phyloP scores from a whole-genome alignment of 2,329 filamentous ascomycete genomes.

The Trichoderma guizhouense region DNA sequence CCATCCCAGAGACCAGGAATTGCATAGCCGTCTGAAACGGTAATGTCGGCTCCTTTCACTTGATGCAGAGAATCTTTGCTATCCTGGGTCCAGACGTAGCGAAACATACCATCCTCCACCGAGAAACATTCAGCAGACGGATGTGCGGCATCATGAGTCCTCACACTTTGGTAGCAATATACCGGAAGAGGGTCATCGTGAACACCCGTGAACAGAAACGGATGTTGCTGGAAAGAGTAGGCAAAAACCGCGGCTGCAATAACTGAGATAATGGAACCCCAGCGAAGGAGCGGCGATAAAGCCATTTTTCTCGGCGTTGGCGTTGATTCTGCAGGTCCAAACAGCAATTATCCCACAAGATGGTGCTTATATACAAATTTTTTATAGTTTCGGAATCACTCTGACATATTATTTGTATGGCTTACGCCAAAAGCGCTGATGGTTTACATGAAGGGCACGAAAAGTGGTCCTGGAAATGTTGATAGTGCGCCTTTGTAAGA shows the following conservation, averaged over 20 bases:
- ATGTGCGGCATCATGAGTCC: constrained; percentile 35
- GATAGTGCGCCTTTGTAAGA: neutral
- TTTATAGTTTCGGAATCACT: neutral
- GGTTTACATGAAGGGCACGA: neutral
- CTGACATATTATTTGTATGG: neutral
- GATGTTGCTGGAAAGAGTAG: constrained; percentile 29
- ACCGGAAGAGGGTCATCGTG: constrained; percentile 21
- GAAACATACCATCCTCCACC: constrained; percentile 50
- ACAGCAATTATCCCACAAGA: neutral
- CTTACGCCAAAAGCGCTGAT: neutral
- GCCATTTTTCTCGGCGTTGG: neutral
- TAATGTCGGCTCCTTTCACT: constrained; percentile 13
- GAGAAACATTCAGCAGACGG: constrained; percentile 53
- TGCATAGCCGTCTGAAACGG: constrained; percentile 44
- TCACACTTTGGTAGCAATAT: constrained; percentile 40
- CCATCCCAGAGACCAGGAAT: constrained; percentile 69
- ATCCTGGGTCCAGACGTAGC: constrained; percentile 42
- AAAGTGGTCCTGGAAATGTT: constrained; percentile 6
- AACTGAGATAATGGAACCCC: constrained; percentile 32
- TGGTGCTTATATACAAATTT: neutral
- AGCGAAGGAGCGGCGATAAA: constrained; percentile 25
- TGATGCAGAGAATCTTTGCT: constrained; percentile 28
- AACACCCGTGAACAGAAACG: constrained; percentile 22
- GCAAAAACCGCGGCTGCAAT: constrained; percentile 32
- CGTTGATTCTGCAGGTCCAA: neutral